Evolutionary conservation across 306 rosid species (phyloP), one percentile per base, ranked within the genome.

Genomic region (Glycyrrhiza uralensis): DNA sequence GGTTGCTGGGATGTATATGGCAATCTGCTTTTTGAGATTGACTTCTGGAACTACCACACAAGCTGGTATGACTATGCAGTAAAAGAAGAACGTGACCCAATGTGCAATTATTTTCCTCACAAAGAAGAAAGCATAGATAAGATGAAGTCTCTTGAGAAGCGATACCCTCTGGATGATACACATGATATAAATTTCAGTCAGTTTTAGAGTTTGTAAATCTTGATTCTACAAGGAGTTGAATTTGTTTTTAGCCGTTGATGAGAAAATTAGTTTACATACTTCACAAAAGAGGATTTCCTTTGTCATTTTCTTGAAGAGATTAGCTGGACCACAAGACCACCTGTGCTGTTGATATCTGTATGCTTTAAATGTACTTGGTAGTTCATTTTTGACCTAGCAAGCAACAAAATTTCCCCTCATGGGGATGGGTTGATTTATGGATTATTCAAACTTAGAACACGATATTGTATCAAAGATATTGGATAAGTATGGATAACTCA

Each of bases 1-100:
- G 71, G 84, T 66, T 45, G 88, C 90, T 74, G 84, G 86, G 60
- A 83, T 77, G 74, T 81, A 83, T 74, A 84, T 65, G 45, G 87
- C 87, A 58, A 82, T 75, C 54, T 56, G 63, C 78, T 81, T 85
- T 67, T n/a, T 52, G 69, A 85, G 85, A 44, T 4, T 69, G 49
- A 83, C 78, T 77, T 82, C 87, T 35, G 88, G 90, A 79, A 83
- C 79, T 55, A 81, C 8, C 52, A 85, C 88, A 51, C 84, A 83
- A 26, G 84, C 79, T 70, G 88, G 90, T 76, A 85, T 81, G 41
- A 74, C 84, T 67, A 83, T 71, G 85, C 88, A 84, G 85, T 84
- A 82, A 66, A 87, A 86, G 87, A 78, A 78, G 81, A 88, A 80
- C 0, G 94, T 72, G 69, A 88, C 87, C 87, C 86, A 80, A 26